Conservation (phyloP, 1,139 yeast species). For the Hyphopichia fennica region DNA sequence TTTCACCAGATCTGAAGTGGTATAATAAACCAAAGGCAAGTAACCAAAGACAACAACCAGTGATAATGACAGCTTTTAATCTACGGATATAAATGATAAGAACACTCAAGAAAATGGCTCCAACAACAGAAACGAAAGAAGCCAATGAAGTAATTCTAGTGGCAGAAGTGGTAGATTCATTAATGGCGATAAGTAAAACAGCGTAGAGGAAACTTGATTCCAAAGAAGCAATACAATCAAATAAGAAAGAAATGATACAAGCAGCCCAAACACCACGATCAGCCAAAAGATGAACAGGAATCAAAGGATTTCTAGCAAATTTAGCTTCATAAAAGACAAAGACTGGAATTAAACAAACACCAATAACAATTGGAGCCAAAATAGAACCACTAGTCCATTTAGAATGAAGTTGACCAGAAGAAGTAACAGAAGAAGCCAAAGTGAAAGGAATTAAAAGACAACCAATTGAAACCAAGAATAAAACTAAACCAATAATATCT, state of each 20-base stretch:
- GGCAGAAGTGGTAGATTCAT: conserved; percentile 32
- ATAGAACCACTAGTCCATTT: conserved; percentile 32
- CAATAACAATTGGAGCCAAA: conserved; percentile 39
- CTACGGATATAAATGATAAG: conserved; percentile 28
- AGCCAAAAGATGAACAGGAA: conserved; percentile 30
- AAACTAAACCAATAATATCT: conserved; percentile 33
- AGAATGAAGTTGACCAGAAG: conserved; percentile 31
- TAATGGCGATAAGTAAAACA: conserved; percentile 35
- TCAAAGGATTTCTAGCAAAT: conserved; percentile 30
- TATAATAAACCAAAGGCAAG: conserved; percentile 35
- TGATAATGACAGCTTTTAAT: conserved; percentile 31
- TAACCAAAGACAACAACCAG: conserved; percentile 37
- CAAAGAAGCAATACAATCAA: conserved; percentile 30
- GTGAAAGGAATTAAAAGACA: conserved; percentile 41
- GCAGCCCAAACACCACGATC: conserved; percentile 41
- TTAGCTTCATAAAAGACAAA: conserved; percentile 33
- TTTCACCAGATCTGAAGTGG: conserved; percentile 31
- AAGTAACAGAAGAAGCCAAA: conserved; percentile 9
- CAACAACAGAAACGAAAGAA: conserved; percentile 34
- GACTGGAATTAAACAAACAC: conserved; percentile 33
- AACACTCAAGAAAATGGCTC: conserved; percentile 35
- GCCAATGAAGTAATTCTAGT: conserved; percentile 32
- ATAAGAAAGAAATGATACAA: conserved; percentile 26
- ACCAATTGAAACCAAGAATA: conserved; percentile 32
- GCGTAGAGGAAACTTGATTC: conserved; percentile 35